Percentiles rank a stretch among this genome's conserved stretches.
phyloP scores from a whole-genome alignment of 768 basidiomycete genomes.

The Mycena floridula region DNA sequence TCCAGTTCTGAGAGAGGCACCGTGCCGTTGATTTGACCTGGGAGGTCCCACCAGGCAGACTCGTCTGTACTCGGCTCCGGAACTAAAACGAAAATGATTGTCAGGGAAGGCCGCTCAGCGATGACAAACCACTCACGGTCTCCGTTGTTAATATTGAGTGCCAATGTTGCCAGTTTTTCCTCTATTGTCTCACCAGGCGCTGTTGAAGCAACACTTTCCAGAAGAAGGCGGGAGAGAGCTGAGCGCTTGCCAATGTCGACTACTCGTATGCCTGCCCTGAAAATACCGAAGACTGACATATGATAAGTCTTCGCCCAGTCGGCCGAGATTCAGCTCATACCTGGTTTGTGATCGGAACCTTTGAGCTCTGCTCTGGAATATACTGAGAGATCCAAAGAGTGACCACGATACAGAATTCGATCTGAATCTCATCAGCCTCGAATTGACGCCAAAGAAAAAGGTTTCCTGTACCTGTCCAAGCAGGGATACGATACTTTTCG shows the following conservation, averaged over 20 bases:
- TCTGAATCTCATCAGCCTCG: slow-evolving; percentile 43
- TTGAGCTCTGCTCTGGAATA: slow-evolving; percentile 83
- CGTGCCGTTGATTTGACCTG: slow-evolving; percentile 62
- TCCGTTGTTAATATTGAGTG: slow-evolving; percentile 36
- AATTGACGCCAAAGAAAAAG: background rate
- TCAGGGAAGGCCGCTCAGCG: slow-evolving; percentile 1
- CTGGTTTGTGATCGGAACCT: slow-evolving; percentile 95
- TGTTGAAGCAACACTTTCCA: slow-evolving; percentile 58
- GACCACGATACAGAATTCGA: slow-evolving; percentile 84
- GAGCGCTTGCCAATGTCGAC: slow-evolving; percentile 75
- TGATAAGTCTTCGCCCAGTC: background rate
- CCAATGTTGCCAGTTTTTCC: slow-evolving; percentile 60
- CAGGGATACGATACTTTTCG: slow-evolving; percentile 94
- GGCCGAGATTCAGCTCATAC: slow-evolving; percentile 27
- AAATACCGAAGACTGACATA: slow-evolving; percentile 72
- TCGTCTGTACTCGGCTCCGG: slow-evolving; percentile 84
- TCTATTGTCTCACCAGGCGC: slow-evolving; percentile 63
- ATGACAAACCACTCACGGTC: slow-evolving; percentile 32
- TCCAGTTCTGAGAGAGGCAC: slow-evolving; percentile 35
- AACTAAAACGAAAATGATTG: slow-evolving; percentile 35
- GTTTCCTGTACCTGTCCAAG: slow-evolving; percentile 79
- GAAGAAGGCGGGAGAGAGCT: slow-evolving; percentile 58
- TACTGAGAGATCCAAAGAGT: slow-evolving; percentile 59
- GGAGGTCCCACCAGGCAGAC: slow-evolving; percentile 71
- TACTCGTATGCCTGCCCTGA: slow-evolving; percentile 69